Base-by-base conservation (phyloP, 495 filamentous ascomycete genomes). In the Apodospora peruviana region DNA sequence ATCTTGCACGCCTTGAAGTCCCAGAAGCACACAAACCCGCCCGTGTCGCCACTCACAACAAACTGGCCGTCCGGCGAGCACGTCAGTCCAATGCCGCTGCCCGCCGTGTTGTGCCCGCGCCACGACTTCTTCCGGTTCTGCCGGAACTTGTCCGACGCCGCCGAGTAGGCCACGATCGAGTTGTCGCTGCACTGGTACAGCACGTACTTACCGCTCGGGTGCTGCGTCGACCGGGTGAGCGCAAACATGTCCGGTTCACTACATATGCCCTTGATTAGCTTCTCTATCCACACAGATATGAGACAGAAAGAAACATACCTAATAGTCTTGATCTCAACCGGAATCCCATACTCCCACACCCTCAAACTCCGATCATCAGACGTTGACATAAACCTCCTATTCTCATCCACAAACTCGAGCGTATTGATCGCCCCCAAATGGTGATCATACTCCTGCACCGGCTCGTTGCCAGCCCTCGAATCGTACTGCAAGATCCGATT, bases 401-500 rank as follows among this genome's bases (percentile, higher is more conserved):
- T 88, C 45, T 94, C 83, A 66, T 96, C 93, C 55, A 94, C 89
- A 65, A 96, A 98, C 32, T 90, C 95, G 59, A 97, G 87, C 8
- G 91, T 97, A 71, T 97, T 97, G 74, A 99, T 82, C n/a, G 91
- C 87, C 34, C 87, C 91, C 43, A 99, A 72, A 60, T 99, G 93
- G 70, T 97, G 91, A 66, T 97, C 91, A 70, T 99, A 99, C 76
- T 97, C 93, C 61, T 99, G 93, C 34, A 95, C 86, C 35, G 91
- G 73, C 56, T 94, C 85, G 45, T 63, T 61, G 51, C 83, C 82
- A 8, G 83, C 83, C 16, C 93, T 80, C 8, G 85, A 91, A 64
- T 99, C 93, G 69, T 95, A 99, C 61, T 99, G 93, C 24, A 99
- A 79, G 55, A 99, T 99, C 74, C 95, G 91, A 70, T 98, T 97